These are phyloP conservation scores for Paramecium primaurelia DNA, from an alignment of 73 alveolate genomes.

Conservation along the genomic window DNA sequence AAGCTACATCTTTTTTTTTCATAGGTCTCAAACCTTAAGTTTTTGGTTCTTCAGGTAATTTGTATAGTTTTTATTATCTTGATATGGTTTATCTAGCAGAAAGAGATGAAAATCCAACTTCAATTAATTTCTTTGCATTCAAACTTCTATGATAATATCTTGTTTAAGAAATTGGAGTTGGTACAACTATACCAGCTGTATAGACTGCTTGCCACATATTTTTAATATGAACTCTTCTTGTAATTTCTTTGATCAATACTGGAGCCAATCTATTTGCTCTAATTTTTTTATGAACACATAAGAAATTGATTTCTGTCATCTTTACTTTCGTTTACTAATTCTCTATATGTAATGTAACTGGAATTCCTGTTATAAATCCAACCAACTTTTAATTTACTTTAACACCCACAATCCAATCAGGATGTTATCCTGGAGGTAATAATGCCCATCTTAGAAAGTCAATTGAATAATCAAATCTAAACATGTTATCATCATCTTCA, in stretches of 20 bases:
- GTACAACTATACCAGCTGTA: conserved; percentile 91
- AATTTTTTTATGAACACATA: conserved; percentile 97
- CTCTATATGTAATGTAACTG: conserved; percentile 79
- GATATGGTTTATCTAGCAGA: conserved; percentile 82
- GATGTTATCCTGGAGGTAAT: conserved; percentile 80
- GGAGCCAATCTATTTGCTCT: conserved; percentile 97
- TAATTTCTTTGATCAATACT: conserved; percentile 92
- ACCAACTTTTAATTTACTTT: conserved; percentile 86
- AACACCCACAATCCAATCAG: conserved; percentile 91
- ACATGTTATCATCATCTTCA: conserved; percentile 98
- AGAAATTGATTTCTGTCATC: conserved; percentile 97
- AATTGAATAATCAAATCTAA: conserved; percentile 95
- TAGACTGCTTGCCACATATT: conserved; percentile 97
- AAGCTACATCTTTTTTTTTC: conserved; percentile 85
- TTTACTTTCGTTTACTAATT: conserved; percentile 65
- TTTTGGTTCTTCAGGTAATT: conserved; percentile 85
- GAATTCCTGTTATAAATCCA: conserved; percentile 98
- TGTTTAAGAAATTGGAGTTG: conserved; percentile 84
- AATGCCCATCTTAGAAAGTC: conserved; percentile 95
- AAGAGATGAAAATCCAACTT: conserved; percentile 77
- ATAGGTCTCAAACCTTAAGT: conserved; percentile 86
- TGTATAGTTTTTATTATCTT: conserved; percentile 74
- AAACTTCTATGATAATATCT: conserved; percentile 95
- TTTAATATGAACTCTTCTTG: conserved; percentile 94
- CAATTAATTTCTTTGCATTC: conserved; percentile 96